Percentiles rank a stretch among this genome's conserved stretches.
These are phyloP conservation scores for Penium margaritaceum DNA, from an alignment of 139 green algal genomes.

Conservation along the genomic window DNA sequence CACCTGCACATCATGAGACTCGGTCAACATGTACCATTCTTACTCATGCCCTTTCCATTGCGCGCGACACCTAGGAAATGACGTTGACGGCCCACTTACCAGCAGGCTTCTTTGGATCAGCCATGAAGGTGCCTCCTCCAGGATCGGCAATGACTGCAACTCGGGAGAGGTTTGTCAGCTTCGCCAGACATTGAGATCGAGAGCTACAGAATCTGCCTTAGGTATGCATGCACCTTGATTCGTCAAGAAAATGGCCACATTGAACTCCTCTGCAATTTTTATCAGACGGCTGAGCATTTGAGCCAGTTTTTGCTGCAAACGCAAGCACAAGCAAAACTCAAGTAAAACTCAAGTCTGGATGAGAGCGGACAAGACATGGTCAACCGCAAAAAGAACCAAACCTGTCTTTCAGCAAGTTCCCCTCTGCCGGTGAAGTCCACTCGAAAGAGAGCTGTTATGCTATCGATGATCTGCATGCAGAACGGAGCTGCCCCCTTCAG, in stretches of 20 bases:
- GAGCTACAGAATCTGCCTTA: background rate
- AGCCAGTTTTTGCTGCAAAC: conserved; percentile 50
- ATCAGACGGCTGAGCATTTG: conserved; percentile 49
- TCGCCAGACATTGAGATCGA: background rate
- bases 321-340: background rate
- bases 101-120: conserved; percentile 49
- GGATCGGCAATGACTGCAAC: conserved; percentile 50
- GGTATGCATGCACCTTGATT: no score
- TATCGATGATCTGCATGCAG: conserved; percentile 66
- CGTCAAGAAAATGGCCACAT: conserved; percentile 50
- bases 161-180: background rate
- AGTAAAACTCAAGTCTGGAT: background rate
- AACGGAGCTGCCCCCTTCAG: background rate
- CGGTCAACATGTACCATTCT: no score
- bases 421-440: conserved; percentile 79
- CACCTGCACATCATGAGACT: no score
- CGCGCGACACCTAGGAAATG: no score
- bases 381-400: conserved; percentile 29
- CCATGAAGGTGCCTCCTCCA: conserved; percentile 47
- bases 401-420: conserved; percentile 84
- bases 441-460: conserved; percentile 72
- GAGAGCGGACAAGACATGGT: no score
- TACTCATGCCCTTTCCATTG: no score
- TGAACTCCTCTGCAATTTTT: conserved; percentile 54
- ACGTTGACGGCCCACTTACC: no score